Evolutionary conservation across 495 filamentous ascomycete species (phyloP), one percentile per base, ranked within the genome.

Genomic region (Arthonia radiata): DNA sequence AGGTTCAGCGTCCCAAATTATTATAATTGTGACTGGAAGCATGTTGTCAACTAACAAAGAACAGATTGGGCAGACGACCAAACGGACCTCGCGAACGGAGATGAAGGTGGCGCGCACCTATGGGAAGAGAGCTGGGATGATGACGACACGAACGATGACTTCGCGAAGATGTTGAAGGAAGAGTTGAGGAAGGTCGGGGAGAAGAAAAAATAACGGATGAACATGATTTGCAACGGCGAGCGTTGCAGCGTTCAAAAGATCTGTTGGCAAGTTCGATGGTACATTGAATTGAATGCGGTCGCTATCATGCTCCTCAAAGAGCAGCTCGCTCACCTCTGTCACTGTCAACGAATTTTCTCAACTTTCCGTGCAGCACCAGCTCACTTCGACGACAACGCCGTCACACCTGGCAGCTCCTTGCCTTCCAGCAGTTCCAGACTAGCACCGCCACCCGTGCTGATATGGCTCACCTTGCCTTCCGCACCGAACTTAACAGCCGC

Each of bases 41-140:
- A n/a, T n/a, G n/a, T n/a, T n/a, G n/a, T n/a, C n/a, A n/a, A n/a
- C n/a, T n/a, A n/a, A n/a, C n/a, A n/a, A n/a, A 1, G 26, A 30
- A 31, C 39, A 92, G 81, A 93, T 48, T 93, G 81, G 81, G 53
- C 65, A 24, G 61, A 73, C 39, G 78, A 89, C 45, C 76, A 86
- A 37, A 71, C 75, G 35, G 78, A 90, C 46, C 69, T 79, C 25
- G 67, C 71, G 17, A 52, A 52, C 29, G 56, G 57, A 28, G 33
- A 40, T 7, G 11, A 6, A 22, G 19, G 19, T 22, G 19, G 19
- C 16, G 23, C 26, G 14, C 79, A 93, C 56, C 53, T 97, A 31
- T 97, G 86, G 86, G 86, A 97, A 56, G 86, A 97, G 61, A 93
- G 80, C 56, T 97, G 86, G 86, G 86, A 97, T 50, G 86, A 97